Evolutionary conservation across 2,329 filamentous ascomycete species (phyloP).

Genomic region (Lachnellula willkommii): DNA sequence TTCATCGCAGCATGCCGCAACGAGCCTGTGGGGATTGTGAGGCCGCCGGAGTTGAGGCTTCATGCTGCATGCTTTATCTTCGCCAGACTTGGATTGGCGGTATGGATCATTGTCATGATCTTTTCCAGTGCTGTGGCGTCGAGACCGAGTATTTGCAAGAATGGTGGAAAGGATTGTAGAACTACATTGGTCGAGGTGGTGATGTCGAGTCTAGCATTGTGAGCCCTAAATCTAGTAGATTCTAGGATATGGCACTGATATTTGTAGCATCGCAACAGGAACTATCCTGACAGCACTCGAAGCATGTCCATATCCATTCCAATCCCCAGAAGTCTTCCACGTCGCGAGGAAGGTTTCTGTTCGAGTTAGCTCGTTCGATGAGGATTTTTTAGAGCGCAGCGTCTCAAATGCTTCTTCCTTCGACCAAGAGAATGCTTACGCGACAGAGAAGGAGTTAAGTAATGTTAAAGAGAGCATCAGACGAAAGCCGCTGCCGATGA

Average conservation of each 20-base stretch:
- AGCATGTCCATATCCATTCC: slow-evolving; percentile 24
- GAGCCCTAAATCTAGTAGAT: slow-evolving; percentile 1
- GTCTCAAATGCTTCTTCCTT: slow-evolving; percentile 14
- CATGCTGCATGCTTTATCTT: slow-evolving; percentile 25
- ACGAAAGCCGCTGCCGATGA: slow-evolving; percentile 16
- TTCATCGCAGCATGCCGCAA: slow-evolving; percentile 15
- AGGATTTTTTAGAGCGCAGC: slow-evolving; percentile 20
- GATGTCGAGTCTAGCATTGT: slow-evolving; percentile 20
- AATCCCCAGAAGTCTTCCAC: slow-evolving; percentile 9
- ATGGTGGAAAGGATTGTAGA: slow-evolving; percentile 9
- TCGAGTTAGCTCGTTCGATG: slow-evolving; percentile 15
- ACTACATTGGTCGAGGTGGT: slow-evolving; percentile 19
- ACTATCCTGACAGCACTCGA: slow-evolving; percentile 24
- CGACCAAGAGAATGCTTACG: slow-evolving; percentile 3
- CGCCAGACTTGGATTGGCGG: slow-evolving; percentile 18
- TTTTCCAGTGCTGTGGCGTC: slow-evolving; percentile 16
- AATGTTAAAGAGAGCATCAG: slow-evolving; percentile 4
- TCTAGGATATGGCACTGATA: neutral
- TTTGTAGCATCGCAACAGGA: slow-evolving; percentile 18
- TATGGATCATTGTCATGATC: slow-evolving; percentile 22
- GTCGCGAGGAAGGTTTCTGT: slow-evolving; percentile 10
- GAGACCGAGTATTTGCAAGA: slow-evolving; percentile 12
- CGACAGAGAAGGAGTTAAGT: neutral
- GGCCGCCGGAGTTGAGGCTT: slow-evolving; percentile 17
- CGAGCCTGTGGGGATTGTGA: slow-evolving; percentile 14